Conservation (phyloP, 495 filamentous ascomycete genomes). For the Hypoxylon crocopeplum region DNA sequence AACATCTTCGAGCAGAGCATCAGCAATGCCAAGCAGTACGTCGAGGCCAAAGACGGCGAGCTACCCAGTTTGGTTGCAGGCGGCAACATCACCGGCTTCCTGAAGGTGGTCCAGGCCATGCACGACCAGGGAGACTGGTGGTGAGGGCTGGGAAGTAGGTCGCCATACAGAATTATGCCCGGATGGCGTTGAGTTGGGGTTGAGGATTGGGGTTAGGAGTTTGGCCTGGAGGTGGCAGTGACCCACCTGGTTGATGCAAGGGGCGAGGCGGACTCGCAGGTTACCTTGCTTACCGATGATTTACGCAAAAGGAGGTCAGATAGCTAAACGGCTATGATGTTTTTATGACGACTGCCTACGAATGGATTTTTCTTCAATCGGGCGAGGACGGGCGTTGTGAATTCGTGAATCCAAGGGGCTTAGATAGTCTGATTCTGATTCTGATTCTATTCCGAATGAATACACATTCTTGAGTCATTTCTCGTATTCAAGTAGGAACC, state of each 20-base stretch:
- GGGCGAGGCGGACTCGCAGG: not conserved
- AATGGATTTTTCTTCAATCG: too few relatives aligned
- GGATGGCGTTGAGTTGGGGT: not conserved
- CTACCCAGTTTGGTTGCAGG: conserved; percentile 91
- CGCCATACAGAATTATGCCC: not conserved
- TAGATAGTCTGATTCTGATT: too few relatives aligned
- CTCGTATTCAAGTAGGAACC: too few relatives aligned
- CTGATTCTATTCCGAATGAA: too few relatives aligned
- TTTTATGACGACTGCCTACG: too few relatives aligned
- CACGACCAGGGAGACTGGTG: conserved; percentile 98
- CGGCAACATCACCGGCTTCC: conserved; percentile 96
- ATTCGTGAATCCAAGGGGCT: too few relatives aligned
- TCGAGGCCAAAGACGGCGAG: conserved; percentile 75
- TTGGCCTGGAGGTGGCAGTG: not conserved
- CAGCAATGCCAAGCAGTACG: conserved; percentile 86
- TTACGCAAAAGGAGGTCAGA: not conserved
- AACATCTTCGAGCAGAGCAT: conserved; percentile 91
- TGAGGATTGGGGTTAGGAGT: not conserved
- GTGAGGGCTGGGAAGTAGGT: conserved; percentile 40
- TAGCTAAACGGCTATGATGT: not conserved
- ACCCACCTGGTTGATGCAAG: not conserved
- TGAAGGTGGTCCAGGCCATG: conserved; percentile 95
- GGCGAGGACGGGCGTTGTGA: too few relatives aligned
- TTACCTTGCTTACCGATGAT: not conserved
- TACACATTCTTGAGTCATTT: too few relatives aligned